Base-by-base conservation (phyloP, 164 flowering plant species). In the Aristolochia californica region DNA sequence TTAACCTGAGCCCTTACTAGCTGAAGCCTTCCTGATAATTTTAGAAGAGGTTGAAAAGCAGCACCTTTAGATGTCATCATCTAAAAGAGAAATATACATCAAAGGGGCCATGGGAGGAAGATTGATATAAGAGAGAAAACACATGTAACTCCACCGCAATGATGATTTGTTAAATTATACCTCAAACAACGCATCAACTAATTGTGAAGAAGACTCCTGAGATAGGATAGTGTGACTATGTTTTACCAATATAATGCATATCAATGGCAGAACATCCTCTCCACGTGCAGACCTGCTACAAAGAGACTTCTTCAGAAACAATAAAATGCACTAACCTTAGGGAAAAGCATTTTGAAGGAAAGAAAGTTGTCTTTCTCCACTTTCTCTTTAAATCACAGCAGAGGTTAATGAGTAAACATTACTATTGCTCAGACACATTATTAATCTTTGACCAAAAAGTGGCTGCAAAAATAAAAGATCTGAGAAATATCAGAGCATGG, bases 21-120 rank as follows among this genome's bases (percentile, higher is more conserved):
- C 65, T 88, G 87, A 73, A 91, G 63, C 47, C 96, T 85, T 43
- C 98, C 98, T 21, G 83, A 78, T 56, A 88, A 68, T 66, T 83
- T 88, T 43, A 84, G 47, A 55, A 91, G 69, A 48, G 88, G 76
- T 57, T 81, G 81, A 58, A 80, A 47, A 25, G 83, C 75, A 17
- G 64, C 48, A 56, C 74, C 77, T 77, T 78, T 82, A 26, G 82
- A 75, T 54, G 73, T 73, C 50, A 80, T 61, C 68, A 79, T 74
- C 98, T 91, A 82, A 38, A 74, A 71, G 26, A 58, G 4, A 47
- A 47, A 47, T 47, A 47, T 7, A 8, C 4, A 34, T 34, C 9
- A 34, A 34, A 34, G 7, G 40, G 10, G 34, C 40, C 10, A 8
- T 34, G 40, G 40, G 7, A 34, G 40, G 10, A 34, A 34, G 40